Evolutionary conservation across 2,329 filamentous ascomycete genomes (phyloP).

Genomic region (Epichloe uncinata): DNA sequence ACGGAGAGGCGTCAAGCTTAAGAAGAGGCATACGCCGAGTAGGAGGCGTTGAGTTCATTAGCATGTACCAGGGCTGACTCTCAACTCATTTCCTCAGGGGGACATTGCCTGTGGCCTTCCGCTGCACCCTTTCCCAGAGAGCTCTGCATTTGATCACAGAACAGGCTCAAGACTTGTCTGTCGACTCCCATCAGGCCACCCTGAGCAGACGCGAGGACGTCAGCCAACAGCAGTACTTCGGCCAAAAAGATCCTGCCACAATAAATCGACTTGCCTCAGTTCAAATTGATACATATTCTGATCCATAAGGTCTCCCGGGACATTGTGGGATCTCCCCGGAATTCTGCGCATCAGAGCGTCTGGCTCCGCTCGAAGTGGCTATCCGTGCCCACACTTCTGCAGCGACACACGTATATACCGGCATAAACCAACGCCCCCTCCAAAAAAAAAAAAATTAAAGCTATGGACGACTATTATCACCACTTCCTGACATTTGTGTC

Average conservation of each 20-base stretch:
- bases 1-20: not conserved
- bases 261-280: not conserved
- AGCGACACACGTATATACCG: conserved; percentile 4
- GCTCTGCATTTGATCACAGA: not conserved
- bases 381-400: conserved; percentile 5
- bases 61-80: too few species aligned
- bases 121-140: too few species aligned
- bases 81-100: too few species aligned
- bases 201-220: not conserved
- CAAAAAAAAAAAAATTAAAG: not conserved
- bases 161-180: not conserved
- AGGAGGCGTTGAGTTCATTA: not conserved
- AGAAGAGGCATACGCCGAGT: not conserved
- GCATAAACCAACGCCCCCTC: not conserved
- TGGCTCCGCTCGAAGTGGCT: conserved; percentile 4
- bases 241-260: not conserved
- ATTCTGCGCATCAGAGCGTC: conserved; percentile 2
- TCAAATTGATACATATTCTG: not conserved
- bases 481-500: conserved; percentile 41
- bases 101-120: not conserved
- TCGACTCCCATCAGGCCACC: not conserved
- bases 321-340: conserved; percentile 5
- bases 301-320: conserved; percentile 2
- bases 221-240: not conserved
- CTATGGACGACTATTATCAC: conserved; percentile 45